phyloP scores from a whole-genome alignment of 192 early-diverging fungal genomes.

The Cetraspora pellucida region DNA sequence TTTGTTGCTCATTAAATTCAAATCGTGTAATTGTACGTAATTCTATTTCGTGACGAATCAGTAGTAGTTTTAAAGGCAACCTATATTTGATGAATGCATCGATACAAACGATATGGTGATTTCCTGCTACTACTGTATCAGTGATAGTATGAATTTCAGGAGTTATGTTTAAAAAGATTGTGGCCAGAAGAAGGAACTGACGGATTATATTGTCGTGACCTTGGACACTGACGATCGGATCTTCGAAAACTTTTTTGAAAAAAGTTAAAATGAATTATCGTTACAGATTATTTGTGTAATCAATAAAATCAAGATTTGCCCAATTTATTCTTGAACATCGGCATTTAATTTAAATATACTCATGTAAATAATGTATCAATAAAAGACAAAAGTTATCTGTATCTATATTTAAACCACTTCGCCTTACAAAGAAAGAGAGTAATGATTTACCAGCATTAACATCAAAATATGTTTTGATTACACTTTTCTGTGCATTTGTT shows the following conservation, averaged over 20 bases:
- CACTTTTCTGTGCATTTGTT: neutral
- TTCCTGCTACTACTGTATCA: neutral
- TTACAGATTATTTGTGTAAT: neutral
- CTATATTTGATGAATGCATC: constrained; percentile 14
- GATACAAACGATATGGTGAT: constrained; percentile 25
- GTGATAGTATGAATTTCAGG: constrained; percentile 9
- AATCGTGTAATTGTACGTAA: constrained; percentile 4
- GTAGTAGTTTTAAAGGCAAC: neutral
- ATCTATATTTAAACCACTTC: too few species aligned
- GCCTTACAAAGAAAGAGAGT: neutral
- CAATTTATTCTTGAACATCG: too few species aligned
- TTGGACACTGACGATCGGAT: constrained; percentile 17
- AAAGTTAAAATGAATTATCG: neutral
- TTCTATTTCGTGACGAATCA: neutral
- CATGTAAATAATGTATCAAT: too few species aligned
- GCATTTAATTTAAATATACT: too few species aligned
- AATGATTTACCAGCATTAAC: neutral
- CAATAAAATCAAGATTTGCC: neutral
- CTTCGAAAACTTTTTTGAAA: constrained; percentile 12
- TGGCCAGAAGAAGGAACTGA: constrained; percentile 7
- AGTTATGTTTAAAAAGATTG: neutral
- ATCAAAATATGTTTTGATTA: neutral
- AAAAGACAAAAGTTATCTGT: too few species aligned
- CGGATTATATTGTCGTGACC: neutral
- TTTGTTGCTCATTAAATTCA: constrained; percentile 29